These are phyloP conservation scores for Brassica carinata DNA, from an alignment of 345 rosid species.

Conservation along the genomic window DNA sequence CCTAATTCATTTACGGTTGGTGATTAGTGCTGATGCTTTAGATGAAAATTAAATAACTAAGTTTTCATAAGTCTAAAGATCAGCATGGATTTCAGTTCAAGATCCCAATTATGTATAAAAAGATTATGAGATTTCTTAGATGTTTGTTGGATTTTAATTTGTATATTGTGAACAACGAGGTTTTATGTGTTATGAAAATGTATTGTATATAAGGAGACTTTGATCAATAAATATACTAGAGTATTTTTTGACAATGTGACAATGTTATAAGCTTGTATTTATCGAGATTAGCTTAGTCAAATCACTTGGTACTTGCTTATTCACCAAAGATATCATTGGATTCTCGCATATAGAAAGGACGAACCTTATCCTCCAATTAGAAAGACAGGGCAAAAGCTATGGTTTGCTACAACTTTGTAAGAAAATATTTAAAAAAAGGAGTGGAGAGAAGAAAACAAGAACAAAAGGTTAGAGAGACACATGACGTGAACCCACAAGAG, in stretches of 20 bases:
- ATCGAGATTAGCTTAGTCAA: background rate
- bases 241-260: background rate
- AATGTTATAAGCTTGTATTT: background rate
- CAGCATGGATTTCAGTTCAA: background rate
- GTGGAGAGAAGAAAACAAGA: background rate
- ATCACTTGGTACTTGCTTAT: conserved; percentile 1
- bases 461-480: conserved; percentile 21
- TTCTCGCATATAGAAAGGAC: conserved; percentile 30
- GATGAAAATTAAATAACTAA: background rate
- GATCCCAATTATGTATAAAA: background rate
- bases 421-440: background rate
- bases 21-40: background rate
- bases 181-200: background rate
- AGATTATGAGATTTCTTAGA: background rate
- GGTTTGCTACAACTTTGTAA: conserved; percentile 21
- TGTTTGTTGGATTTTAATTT: background rate
- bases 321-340: conserved; percentile 29
- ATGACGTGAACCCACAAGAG: conserved; percentile 38
- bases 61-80: background rate
- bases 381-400: conserved; percentile 34
- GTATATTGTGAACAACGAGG: background rate
- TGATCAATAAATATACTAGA: background rate
- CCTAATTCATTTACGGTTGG: background rate
- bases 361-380: conserved; percentile 35
- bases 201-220: background rate